Conservation (phyloP, 164 flowering plant genomes). For the Protea cynaroides region DNA sequence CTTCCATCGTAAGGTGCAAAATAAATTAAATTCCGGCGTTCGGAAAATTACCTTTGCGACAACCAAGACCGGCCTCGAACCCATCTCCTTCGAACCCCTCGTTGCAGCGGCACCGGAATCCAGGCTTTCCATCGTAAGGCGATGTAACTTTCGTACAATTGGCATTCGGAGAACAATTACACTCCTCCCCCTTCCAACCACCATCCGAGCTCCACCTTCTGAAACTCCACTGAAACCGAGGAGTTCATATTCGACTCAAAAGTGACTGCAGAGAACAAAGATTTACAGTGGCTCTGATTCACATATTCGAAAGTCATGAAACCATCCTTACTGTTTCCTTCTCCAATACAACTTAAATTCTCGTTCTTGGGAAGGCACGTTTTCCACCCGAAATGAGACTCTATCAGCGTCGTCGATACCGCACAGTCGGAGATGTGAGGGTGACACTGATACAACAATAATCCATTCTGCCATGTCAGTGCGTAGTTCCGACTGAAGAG, state of each 20-base stretch:
- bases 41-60: slow-evolving; percentile 52
- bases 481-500: slow-evolving; percentile 47
- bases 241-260: slow-evolving; percentile 11
- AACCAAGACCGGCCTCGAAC: slow-evolving; percentile 43
- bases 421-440: slow-evolving; percentile 15
- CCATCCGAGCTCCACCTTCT: slow-evolving; percentile 53
- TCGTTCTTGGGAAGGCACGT: slow-evolving; percentile 16
- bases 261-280: slow-evolving; percentile 39
- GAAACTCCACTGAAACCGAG: slow-evolving; percentile 42
- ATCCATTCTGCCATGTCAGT: slow-evolving; percentile 43
- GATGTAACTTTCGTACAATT: slow-evolving; percentile 23
- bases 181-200: slow-evolving; percentile 54
- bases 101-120: slow-evolving; percentile 49
- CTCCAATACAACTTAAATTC: slow-evolving; percentile 36
- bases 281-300: slow-evolving; percentile 22
- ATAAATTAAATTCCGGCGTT: background rate
- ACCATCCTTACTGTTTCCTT: background rate
- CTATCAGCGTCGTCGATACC: slow-evolving; percentile 25
- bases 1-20: no score
- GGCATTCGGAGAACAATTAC: slow-evolving; percentile 38
- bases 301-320: slow-evolving; percentile 22
- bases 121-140: slow-evolving; percentile 17
- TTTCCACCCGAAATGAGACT: slow-evolving; percentile 24
- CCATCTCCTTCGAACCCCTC: slow-evolving; percentile 70
- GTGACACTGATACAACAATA: slow-evolving; percentile 47